Base-by-base conservation (phyloP, 306 rosid genomes). In the Trifolium fragiferum region DNA sequence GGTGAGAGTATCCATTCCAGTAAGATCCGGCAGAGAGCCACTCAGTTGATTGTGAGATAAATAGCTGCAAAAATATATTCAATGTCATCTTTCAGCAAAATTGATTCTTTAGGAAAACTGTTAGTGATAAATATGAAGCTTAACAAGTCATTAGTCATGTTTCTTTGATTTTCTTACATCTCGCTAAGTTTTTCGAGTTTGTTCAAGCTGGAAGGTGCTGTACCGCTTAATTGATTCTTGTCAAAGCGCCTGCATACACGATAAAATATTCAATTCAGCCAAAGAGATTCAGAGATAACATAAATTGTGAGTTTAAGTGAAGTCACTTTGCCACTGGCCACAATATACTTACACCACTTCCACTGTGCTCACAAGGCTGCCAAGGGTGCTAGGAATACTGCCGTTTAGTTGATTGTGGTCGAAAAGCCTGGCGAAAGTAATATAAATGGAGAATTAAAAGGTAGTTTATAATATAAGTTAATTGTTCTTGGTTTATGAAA, bases 321-420 rank as follows among this genome's bases (percentile, higher is more conserved):
- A 63, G 32, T 68, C 62, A 67, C 60, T 59, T 20, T 50, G 41
- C 37, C 37, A 55, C 63, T 4, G 40, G 62, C 46, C 69, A 77
- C 59, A 53, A 50, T 81, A 81, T 78, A 88, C 97, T 92, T 74
- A 92, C 96, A 90, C 62, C 72, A 87, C 87, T 71, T 81, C 82
- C 77, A 88, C 41, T 63, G 77, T 46, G 63, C 37, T 72, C 76
- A 84, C 86, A 25, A 6, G 55, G 54, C 85, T 78, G 40, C 85
- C 78, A 61, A 90, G 54, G 41, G 79, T 63, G 10, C 43, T 9
- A 75, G 93, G 97, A 55, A 92, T 84, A 63, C 47, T 61, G 12
- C 93, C 92, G 1, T 0, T 49, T 20, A 92, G 76, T 23, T 73
- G 6, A 72, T 92, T 92, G 43, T 14, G 25, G 53, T 90, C 86